phyloP scores from a whole-genome alignment of 2,329 filamentous ascomycete genomes.

The Aspergillus neoniger region DNA sequence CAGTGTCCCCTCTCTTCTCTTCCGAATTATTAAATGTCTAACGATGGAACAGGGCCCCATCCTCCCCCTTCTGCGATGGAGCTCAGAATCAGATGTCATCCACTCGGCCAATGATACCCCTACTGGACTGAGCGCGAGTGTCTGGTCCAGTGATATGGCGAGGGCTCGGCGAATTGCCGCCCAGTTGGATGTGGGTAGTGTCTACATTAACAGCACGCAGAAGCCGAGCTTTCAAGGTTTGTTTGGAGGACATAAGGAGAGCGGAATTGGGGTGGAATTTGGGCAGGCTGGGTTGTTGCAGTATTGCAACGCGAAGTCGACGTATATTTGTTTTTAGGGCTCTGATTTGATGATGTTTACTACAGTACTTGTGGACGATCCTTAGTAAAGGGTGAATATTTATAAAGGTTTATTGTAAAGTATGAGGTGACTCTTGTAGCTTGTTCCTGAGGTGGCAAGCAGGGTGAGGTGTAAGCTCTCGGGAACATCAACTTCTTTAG shows the following conservation, averaged over 20 bases:
- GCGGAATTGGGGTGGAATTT: not conserved
- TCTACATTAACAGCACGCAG: not conserved
- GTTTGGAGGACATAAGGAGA: not conserved
- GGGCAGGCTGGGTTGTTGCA: not conserved
- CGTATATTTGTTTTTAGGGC: too few species aligned
- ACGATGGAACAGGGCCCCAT: not conserved
- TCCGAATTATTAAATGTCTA: not conserved
- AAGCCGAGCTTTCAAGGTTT: not conserved
- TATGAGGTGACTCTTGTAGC: too few species aligned
- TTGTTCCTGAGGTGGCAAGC: too few species aligned
- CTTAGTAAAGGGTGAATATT: too few species aligned
- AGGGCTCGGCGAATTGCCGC: not conserved
- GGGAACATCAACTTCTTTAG: too few species aligned
- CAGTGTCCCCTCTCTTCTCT: not conserved
- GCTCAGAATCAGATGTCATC: not conserved
- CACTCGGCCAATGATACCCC: not conserved
- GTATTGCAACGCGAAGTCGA: too few species aligned
- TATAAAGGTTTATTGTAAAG: too few species aligned
- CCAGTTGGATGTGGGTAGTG: not conserved
- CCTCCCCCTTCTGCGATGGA: not conserved
- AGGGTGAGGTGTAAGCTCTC: too few species aligned
- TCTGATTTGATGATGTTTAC: too few species aligned
- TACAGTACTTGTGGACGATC: too few species aligned
- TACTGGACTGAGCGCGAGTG: not conserved
- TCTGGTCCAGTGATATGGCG: not conserved